Conservation (phyloP, 148 eudicot genomes). For the Hydrangea macrophylla region DNA sequence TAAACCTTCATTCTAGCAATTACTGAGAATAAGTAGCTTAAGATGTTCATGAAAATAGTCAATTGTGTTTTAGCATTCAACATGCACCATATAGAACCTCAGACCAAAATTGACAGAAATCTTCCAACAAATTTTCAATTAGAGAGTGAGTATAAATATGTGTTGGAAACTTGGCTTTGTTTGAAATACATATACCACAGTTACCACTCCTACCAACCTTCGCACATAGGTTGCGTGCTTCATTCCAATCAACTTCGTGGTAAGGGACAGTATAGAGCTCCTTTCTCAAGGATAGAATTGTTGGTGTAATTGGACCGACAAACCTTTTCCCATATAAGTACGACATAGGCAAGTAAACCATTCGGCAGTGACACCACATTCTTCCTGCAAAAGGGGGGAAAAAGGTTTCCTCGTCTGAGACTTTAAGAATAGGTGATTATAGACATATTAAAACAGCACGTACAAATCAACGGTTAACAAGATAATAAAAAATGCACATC, state of each 20-base stretch:
- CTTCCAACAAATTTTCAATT: no score
- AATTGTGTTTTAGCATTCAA: background rate
- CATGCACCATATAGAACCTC: background rate
- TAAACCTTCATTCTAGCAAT: no score
- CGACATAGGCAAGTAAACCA: slow-evolving; percentile 99
- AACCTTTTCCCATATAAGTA: slow-evolving; percentile 94
- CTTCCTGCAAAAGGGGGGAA: slow-evolving; percentile 54
- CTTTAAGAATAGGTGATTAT: background rate
- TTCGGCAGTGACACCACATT: slow-evolving; percentile 99
- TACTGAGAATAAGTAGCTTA: background rate
- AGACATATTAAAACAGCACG: background rate
- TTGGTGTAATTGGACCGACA: slow-evolving; percentile 94
- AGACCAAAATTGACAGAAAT: background rate
- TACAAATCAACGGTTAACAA: background rate
- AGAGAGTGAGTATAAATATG: no score
- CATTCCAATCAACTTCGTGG: slow-evolving; percentile 87
- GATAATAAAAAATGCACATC: no score
- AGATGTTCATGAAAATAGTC: background rate
- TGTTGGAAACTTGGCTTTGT: no score
- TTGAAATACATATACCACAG: no score
- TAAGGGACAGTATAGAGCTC: slow-evolving; percentile 79
- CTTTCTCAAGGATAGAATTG: slow-evolving; percentile 71
- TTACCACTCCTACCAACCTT: slow-evolving; percentile 53
- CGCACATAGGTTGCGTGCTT: slow-evolving; percentile 89
- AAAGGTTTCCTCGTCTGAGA: slow-evolving; percentile 3